These are phyloP conservation scores for Calonectria ilicicola DNA, from an alignment of 2,329 filamentous ascomycete species.

Conservation along the genomic window DNA sequence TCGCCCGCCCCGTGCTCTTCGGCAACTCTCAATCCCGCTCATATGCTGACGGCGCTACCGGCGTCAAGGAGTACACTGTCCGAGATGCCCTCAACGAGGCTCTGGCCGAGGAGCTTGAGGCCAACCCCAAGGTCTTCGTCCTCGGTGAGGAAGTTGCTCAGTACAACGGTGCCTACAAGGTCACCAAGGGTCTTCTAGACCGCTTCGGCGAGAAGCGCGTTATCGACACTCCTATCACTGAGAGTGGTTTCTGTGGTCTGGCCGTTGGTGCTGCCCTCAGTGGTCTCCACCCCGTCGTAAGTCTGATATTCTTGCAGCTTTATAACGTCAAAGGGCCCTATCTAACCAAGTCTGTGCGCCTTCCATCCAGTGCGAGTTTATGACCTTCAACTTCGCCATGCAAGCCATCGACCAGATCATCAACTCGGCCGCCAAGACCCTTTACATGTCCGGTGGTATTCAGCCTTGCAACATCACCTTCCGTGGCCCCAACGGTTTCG, in stretches of 20 bases:
- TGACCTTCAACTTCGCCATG: constrained; percentile 99
- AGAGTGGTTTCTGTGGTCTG: constrained; percentile 94
- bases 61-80: constrained; percentile 93
- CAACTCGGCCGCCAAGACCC: constrained; percentile 98
- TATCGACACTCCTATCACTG: constrained; percentile 98
- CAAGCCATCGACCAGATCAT: constrained; percentile 99
- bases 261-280: constrained; percentile 95
- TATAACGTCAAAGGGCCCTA: neutral
- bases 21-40: constrained; percentile 61
- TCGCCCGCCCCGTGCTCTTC: constrained; percentile 53
- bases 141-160: constrained; percentile 98
- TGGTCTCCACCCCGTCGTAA: constrained; percentile 91
- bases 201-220: constrained; percentile 97
- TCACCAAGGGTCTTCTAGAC: constrained; percentile 97
- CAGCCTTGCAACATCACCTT: constrained; percentile 99
- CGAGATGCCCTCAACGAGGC: constrained; percentile 98
- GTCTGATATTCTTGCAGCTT: constrained; percentile 50
- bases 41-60: constrained; percentile 66
- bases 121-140: constrained; percentile 94
- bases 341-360: constrained; percentile 22
- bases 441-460: constrained; percentile 99
- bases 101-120: constrained; percentile 95
- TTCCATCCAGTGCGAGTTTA: constrained; percentile 89
- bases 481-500: constrained; percentile 98
- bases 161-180: constrained; percentile 99